Evolutionary conservation across 441 rosid genomes (phyloP), one percentile per base, ranked within the genome.

Genomic region (Erysimum pusillum): DNA sequence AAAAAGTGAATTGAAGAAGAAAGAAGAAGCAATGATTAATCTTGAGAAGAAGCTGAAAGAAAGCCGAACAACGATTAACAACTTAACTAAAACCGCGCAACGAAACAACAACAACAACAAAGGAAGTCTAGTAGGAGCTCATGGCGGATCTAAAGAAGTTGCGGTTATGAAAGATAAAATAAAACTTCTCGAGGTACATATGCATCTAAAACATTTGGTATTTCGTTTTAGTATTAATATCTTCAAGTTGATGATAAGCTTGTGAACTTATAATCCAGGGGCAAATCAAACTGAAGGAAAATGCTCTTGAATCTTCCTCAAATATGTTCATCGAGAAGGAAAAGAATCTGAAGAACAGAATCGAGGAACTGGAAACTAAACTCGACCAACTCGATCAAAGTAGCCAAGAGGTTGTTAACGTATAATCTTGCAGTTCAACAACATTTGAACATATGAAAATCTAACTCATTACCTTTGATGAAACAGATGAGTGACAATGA

Each of bases 121-220:
- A 81, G 77, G 84, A 57, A 85, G 84, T 76, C 56, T 69, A 15
- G 76, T 79, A 79, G 78, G 59, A 57, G 73, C 81, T 77, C 76
- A 69, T 59, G 76, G 61, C 1, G 83, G 75, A 51, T 51, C 84
- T 28, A 90, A 89, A 77, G 99, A 90, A 81, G 80, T 85, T 35
- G 69, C 83, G 28, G 86, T 76, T 75, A 87, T 93, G 79, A 63
- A 69, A 84, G 96, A 90, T 79, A 89, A 77, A 74, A 76, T 87
- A 67, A 85, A 81, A 78, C 77, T 80, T 75, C 93, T 91, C 3
- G 88, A 89, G 98, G 98, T 91, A 83, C 86, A 71, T 15, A 64
- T 77, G 52, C 68, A 1, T 72, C 18, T 4, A 15, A 54, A 46
- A 59, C 11, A 20, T 71, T 48, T 1, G 1, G 28, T 48, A 48